Base-by-base conservation (phyloP, 2,329 filamentous ascomycete species). In the Pseudovirgaria hyperparasitica region DNA sequence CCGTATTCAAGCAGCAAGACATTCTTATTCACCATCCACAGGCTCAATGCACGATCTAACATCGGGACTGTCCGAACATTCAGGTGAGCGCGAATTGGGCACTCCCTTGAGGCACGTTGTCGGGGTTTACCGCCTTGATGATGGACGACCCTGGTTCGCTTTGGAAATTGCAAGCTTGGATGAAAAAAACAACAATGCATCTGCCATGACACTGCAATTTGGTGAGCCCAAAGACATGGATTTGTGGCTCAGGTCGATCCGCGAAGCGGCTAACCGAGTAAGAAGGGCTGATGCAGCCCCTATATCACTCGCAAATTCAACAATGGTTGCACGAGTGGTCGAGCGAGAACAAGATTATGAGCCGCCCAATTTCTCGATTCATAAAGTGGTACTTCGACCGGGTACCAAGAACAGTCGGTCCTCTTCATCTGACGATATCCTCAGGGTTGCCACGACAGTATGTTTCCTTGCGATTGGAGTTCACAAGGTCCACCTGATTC, bases 311-410 rank as follows among this genome's bases (percentile, higher is more conserved):
- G 60, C 61, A 38, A 68, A 74, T 11, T 58, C 78, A 9, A 68
- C 76, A 36, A 70, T 76, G 43, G 65, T 73, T 21, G 69, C 70
- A 12, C 59, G 70, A 20, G 63, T 70, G 28, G 56, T 81, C 13
- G 75, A 80, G 42, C 62, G 68, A 31, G 72, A 77, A 35, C 62
- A 69, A 30, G 76, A 82, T 46, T 82, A 81, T 45, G 72, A 79
- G 37, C 70, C 74, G 17, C 57, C 65, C 16, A 68, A 71, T 35
- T 80, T 79, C 47, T 67, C 69, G 35, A 69, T 81, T 39, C 81
- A 76, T 55, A 71, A 74, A 34, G 73, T 78, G 6, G 71, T 79
- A 15, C 69, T 76, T 42, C 66, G 75, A 34, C 62, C 67, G n/a
- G 53, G 62, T 9, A 59, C 60, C 37, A 76, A 75, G 50, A 58